Base-by-base conservation (phyloP, 1,284 basidiomycete species). In the Gymnopus androsaceus region DNA sequence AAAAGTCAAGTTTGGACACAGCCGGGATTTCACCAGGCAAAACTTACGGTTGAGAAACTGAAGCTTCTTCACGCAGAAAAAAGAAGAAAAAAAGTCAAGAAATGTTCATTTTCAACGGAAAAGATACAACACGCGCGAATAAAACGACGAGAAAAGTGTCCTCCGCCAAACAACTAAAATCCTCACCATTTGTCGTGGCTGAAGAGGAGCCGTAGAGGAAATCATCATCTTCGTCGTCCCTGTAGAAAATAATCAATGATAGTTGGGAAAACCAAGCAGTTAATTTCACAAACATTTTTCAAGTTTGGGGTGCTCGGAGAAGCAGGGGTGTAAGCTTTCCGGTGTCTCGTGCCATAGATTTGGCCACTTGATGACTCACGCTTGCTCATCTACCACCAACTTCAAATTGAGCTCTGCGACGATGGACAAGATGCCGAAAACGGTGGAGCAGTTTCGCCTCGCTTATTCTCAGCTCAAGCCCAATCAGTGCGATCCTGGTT, bases 161-260 rank as follows among this genome's bases (percentile, higher is more conserved):
- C 67, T 59, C 59, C 50, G 54, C 6, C 44, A 46, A 46, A 53
- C 59, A 59, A 61, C 58, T 59, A 59, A 64, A 63, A 61, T 64
- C 66, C 79, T 79, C 73, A 82, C 81, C 79, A 70, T 72, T 63
- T 55, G 67, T 66, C 28, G 50, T 47, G n/a, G n/a, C n/a, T 21
- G 57, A 41, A 48, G 54, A 55, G 3, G 51, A 31, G 62, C 88
- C 87, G 62, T 90, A 90, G 58, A 90, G 74, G 68, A 85, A 90
- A 42, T 85, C 88, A 68, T 90, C 88, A 70, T 90, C 86, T 70
- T 88, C 88, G 67, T 87, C 85, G 27, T 50, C 48, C 48, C 48
- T 50, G 7, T 11, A n/a, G n/a, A 9, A 3, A 47, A 14, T 19
- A 46, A n/a, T 9, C 17, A 31, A 7, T 8, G 19, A 31, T 46